Conservation (phyloP, 345 rosid genomes). For the Dovyalis caffra region DNA sequence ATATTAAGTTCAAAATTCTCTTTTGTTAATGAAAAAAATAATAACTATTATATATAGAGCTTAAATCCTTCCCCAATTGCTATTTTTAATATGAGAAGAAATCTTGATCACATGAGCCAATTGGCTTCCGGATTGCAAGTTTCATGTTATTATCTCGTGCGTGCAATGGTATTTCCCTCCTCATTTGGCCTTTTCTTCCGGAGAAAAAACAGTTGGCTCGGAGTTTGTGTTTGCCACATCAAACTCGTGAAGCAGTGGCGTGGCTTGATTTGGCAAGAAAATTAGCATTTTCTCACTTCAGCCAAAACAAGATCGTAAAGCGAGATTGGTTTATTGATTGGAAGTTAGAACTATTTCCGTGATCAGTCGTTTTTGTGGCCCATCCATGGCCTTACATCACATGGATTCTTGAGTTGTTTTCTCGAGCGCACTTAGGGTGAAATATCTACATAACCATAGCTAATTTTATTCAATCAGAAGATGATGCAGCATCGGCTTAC, state of each 20-base stretch:
- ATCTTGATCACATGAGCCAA: neutral
- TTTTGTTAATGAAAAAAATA: too few relatives aligned
- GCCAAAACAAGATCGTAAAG: too few relatives aligned
- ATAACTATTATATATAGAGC: too few relatives aligned
- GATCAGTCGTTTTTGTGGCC: too few relatives aligned
- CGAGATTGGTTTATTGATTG: too few relatives aligned
- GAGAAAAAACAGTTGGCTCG: neutral
- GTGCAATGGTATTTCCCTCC: neutral
- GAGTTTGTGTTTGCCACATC: neutral
- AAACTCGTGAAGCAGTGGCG: neutral
- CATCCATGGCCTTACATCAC: too few relatives aligned
- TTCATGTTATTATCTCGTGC: neutral
- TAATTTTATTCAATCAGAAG: neutral
- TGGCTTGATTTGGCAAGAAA: neutral
- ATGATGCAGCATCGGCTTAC: neutral
- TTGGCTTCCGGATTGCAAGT: neutral
- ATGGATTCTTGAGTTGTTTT: too few relatives aligned
- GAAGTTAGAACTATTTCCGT: too few relatives aligned
- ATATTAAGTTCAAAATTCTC: too few relatives aligned
- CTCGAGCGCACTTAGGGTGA: too few relatives aligned
- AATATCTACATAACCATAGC: neutral
- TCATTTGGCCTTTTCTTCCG: neutral
- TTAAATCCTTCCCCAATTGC: too few relatives aligned
- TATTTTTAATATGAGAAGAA: neutral
- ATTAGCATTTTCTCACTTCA: neutral